Base-by-base conservation (phyloP, 805 yeast species). In the Saturnispora besseyi region DNA sequence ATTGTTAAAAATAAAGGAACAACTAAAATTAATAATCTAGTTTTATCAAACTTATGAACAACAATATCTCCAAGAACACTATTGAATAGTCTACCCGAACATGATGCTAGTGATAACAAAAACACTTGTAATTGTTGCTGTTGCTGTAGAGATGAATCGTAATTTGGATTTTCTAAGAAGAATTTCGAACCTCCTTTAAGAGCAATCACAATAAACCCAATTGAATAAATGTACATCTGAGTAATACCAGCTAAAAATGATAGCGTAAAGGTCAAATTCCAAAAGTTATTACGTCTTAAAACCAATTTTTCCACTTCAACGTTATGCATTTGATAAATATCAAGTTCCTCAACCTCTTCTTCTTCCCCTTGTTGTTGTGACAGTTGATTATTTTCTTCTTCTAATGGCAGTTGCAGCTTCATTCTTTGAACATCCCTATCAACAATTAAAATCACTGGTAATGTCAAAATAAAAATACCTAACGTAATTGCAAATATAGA, bases 61-160 rank as follows among this genome's bases (percentile, higher is more conserved):
- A 82, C 63, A n/a, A 74, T 59, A 60, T 85, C 95, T 3, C 89
- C 84, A 40, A 75, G 51, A 1, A 78, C 60, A 0, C 95, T 95
- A 36, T 86, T 75, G 2, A 72, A 49, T 5, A 86, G 63, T 48
- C 95, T 68, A 2, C 91, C 95, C 0, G 67, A 56, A 58, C 85
- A 85, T 55, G 85, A 83, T 29, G 82, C 74, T 13, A 82, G 59
- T 2, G 91, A 84, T 5, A 86, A 64, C n/a, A 82, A 59, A 2
- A 87, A 81, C 12, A 86, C 95, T 62, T 86, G 93, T 31, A 73
- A 65, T 48, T 84, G 83, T 62, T 86, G 95, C 50, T 78, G 72
- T 42, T 65, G 63, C 58, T 77, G 84, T 31, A 78, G 55, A 40
- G 43, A 43, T 8, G 49, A 46, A 5, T 53, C 26, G 34, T 51